phyloP scores from a whole-genome alignment of 345 rosid species.

The Moricandia moricandioides region DNA sequence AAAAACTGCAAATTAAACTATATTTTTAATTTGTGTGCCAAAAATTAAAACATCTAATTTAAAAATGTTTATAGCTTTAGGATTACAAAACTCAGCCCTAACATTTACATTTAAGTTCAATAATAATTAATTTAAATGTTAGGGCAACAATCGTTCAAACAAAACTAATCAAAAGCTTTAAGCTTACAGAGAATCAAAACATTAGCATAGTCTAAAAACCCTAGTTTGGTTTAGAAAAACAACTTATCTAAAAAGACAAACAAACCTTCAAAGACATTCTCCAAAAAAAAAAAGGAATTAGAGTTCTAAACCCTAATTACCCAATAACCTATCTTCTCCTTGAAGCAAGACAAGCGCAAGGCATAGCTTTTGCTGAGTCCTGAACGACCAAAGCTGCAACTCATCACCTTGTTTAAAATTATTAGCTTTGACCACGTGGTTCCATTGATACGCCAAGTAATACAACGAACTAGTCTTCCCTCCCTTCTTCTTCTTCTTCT shows the following conservation, averaged over 20 bases:
- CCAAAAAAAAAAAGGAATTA: neutral
- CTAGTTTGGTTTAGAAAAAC: neutral
- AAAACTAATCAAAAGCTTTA: neutral
- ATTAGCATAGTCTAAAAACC: neutral
- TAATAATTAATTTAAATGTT: neutral
- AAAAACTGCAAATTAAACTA: too few species aligned
- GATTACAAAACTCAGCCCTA: neutral
- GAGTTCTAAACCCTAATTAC: neutral
- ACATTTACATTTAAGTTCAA: neutral
- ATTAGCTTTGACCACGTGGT: slow-evolving; percentile 2
- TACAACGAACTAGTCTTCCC: neutral
- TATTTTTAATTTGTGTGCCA: too few species aligned
- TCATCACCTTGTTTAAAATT: neutral
- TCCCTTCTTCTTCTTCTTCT: neutral
- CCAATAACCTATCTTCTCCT: neutral
- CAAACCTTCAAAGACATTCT: neutral
- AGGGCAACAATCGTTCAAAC: neutral
- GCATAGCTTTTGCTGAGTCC: slow-evolving; percentile 13
- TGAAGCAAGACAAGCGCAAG: neutral
- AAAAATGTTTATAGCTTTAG: too few species aligned
- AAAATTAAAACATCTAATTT: too few species aligned
- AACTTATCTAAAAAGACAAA: neutral
- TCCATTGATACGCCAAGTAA: slow-evolving; percentile 9
- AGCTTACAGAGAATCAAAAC: neutral
- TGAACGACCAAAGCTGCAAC: slow-evolving; percentile 18